Evolutionary conservation across 2,329 filamentous ascomycete genomes (phyloP), one percentile per base, ranked within the genome.

Genomic region (Diaporthe destruens): DNA sequence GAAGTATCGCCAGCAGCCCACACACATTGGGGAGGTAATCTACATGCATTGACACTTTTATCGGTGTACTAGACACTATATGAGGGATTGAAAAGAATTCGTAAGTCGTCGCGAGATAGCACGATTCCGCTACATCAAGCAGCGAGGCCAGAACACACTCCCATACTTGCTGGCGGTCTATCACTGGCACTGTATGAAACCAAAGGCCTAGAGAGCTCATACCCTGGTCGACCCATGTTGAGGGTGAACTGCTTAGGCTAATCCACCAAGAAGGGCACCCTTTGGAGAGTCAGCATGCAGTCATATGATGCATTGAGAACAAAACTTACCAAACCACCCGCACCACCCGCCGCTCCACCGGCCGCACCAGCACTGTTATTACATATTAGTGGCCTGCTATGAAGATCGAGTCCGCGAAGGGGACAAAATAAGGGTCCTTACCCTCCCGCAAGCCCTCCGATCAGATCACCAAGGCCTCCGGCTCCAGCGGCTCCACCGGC

Each of bases 311-410:
- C 3, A 0, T 8, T 3, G 3, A n/a, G 44, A 20, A 49, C 8
- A 8, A 11, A 2, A 61, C 56, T 61, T 61, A 61, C 56, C 18
- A 61, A 25, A 20, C 69, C 69, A n/a, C 69, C 69, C 8, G 69
- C 69, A 8, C 57, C 69, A 7, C 49, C 47, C 1, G 57, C 71
- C 18, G 54, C 71, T 2, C 59, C 69, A 20, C 44, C 59, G 0
- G 49, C 49, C 11, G 23, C 51, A 6, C 51, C 51, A 5, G 53
- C 53, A 7, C 36, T 29, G 29, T 29, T 29, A 5, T 29, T 29
- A 29, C 29, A 29, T 29, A 5, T 29, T 5, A 29, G 29, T 29
- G 29, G 29, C 29, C 29, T 29, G 29, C 29, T 29, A 29, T 29
- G 29, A 29, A 29, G 5, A 29, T 29, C 2, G 29, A 29, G 29